These are phyloP conservation scores for Backusella tarrabulga DNA, from an alignment of 192 early-diverging fungal genomes.

Conservation along the genomic window DNA sequence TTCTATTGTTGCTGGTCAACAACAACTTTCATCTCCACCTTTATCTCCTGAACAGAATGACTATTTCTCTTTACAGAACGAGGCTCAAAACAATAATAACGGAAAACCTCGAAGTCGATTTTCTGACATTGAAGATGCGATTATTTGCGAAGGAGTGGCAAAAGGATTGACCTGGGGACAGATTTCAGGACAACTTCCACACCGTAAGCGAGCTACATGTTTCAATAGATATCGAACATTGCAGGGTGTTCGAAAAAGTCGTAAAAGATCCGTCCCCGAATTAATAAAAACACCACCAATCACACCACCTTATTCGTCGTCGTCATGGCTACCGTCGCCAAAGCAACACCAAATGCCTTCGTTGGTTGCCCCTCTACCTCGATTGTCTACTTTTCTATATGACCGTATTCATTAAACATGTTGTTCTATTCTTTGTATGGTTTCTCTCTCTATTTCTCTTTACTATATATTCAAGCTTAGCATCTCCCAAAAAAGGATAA, in stretches of 20 bases:
- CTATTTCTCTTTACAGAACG: background rate
- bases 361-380: slow-evolving; percentile 3
- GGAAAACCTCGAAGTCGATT: slow-evolving; percentile 36
- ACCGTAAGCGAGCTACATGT: slow-evolving; percentile 38
- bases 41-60: slow-evolving; percentile 7
- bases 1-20: background rate
- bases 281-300: slow-evolving; percentile 8
- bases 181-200: slow-evolving; percentile 33
- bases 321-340: background rate
- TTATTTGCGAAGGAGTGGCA: slow-evolving; percentile 38
- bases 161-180: slow-evolving; percentile 38
- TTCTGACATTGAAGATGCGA: slow-evolving; percentile 32
- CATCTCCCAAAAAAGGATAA: background rate
- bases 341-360: background rate
- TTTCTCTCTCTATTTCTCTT: background rate
- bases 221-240: slow-evolving; percentile 37
- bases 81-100: background rate
- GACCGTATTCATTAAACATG: background rate
- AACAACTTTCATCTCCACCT: slow-evolving; percentile 1
- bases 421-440: background rate
- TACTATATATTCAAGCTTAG: background rate
- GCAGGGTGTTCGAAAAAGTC: slow-evolving; percentile 33
- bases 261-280: slow-evolving; percentile 20
- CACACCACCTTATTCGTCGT: slow-evolving; percentile 11
- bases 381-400: background rate